A percentile compares a stretch with the other conserved stretches of the same genome.
These are phyloP conservation scores for Avena eriantha DNA, from an alignment of 176 grass and related monocot species.

Conservation along the genomic window DNA sequence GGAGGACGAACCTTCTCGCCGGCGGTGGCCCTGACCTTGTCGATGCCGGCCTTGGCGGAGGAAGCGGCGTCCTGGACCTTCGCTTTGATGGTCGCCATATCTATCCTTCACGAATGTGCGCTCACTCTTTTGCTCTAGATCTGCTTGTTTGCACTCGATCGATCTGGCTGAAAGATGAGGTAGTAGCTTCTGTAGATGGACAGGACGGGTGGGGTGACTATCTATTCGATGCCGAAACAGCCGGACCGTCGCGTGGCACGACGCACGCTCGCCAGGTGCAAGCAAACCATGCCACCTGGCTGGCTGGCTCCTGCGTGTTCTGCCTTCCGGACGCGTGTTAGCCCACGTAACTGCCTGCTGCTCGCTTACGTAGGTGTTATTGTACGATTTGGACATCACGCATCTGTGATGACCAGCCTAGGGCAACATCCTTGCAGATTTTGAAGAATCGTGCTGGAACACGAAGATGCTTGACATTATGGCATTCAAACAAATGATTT, in stretches of 20 bases:
- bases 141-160: background rate
- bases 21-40: conserved; percentile 67
- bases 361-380: background rate
- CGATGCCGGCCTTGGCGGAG: conserved; percentile 64
- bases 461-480: too few species aligned
- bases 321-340: background rate
- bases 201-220: background rate
- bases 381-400: background rate
- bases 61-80: conserved; percentile 52
- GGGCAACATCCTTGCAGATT: too few species aligned
- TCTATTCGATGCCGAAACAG: background rate
- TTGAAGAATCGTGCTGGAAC: too few species aligned
- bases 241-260: background rate
- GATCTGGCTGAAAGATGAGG: background rate
- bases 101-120: background rate
- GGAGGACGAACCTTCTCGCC: conserved; percentile 59
- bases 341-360: background rate
- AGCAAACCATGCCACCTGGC: background rate
- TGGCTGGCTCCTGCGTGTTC: background rate
- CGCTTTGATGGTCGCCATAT: conserved; percentile 53
- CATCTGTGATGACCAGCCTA: too few species aligned
- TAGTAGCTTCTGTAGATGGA: background rate
- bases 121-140: background rate
- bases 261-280: background rate
- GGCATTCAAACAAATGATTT: too few species aligned